Evolutionary conservation across 768 basidiomycete species (phyloP).

Genomic region (Daedalea quercina): DNA sequence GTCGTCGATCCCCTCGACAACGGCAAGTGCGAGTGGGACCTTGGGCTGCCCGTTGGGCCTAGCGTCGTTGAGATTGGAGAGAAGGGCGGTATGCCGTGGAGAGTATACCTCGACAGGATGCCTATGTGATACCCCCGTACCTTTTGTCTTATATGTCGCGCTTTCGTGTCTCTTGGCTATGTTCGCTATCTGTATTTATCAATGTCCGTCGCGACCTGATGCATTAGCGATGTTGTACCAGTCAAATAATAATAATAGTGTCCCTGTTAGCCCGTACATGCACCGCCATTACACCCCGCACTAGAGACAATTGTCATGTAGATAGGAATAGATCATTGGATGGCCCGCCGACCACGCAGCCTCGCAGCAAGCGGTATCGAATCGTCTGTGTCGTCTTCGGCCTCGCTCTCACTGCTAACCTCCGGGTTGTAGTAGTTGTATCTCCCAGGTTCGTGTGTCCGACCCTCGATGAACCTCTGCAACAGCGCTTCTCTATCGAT

Average conservation of each 20-base stretch:
- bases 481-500: conserved; percentile 61
- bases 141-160: not conserved
- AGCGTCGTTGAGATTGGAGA: conserved; percentile 71
- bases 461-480: conserved; percentile 43
- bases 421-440: conserved; percentile 68
- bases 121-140: not conserved
- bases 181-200: not conserved
- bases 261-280: conserved; percentile 4
- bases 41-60: conserved; percentile 50
- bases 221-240: too few species aligned
- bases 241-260: too few species aligned
- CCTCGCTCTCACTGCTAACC: conserved; percentile 33
- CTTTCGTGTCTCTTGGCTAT: not conserved
- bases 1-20: conserved; percentile 36
- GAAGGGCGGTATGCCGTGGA: conserved; percentile 64
- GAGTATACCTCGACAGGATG: conserved; percentile 42
- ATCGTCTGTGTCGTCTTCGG: conserved; percentile 34
- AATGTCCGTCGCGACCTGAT: too few species aligned
- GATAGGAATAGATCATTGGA: too few species aligned
- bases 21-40: conserved; percentile 50
- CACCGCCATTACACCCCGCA: not conserved
- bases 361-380: conserved; percentile 15
- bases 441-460: conserved; percentile 49
- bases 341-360: conserved; percentile 19
- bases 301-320: too few species aligned